Percentiles rank a stretch among this genome's conserved stretches.
phyloP scores from a whole-genome alignment of 1,284 basidiomycete genomes.

The Papiliotrema flavescens region DNA sequence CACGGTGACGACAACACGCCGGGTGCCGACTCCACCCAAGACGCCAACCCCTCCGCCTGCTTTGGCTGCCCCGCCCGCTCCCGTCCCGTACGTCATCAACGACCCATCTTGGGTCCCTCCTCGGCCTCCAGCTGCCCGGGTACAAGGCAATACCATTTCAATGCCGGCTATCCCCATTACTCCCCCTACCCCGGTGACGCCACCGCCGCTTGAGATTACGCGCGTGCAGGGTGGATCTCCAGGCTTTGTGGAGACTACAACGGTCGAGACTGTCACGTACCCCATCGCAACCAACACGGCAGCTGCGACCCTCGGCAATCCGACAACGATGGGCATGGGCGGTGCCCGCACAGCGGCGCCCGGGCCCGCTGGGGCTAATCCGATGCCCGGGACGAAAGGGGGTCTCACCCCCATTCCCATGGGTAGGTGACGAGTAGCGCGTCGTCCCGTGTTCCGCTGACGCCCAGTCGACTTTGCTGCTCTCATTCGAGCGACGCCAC shows the following conservation, averaged over 20 bases:
- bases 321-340: constrained; percentile 18
- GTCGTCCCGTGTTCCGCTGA: background rate
- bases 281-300: constrained; percentile 19
- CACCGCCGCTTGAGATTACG: background rate
- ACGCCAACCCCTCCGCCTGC: background rate
- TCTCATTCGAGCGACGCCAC: constrained; percentile 20
- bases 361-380: constrained; percentile 1
- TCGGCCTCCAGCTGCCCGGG: background rate
- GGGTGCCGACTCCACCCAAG: background rate
- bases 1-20: constrained; percentile 7
- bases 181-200: constrained; percentile 4
- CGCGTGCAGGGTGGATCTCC: background rate
- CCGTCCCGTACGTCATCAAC: background rate
- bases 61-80: background rate
- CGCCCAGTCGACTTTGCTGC: constrained; percentile 28
- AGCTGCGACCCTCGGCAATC: constrained; percentile 20
- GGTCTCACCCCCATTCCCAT: constrained; percentile 26
- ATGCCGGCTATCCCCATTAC: constrained; percentile 2
- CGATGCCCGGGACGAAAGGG: constrained; percentile 18
- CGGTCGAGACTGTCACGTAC: constrained; percentile 18
- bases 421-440: constrained; percentile 7
- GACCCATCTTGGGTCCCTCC: background rate
- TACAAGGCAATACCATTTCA: too few relatives aligned
- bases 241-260: constrained; percentile 18
- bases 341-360: constrained; percentile 16